These are phyloP conservation scores for Boletus subparvulus DNA, from an alignment of 768 basidiomycete species.

Conservation along the genomic window DNA sequence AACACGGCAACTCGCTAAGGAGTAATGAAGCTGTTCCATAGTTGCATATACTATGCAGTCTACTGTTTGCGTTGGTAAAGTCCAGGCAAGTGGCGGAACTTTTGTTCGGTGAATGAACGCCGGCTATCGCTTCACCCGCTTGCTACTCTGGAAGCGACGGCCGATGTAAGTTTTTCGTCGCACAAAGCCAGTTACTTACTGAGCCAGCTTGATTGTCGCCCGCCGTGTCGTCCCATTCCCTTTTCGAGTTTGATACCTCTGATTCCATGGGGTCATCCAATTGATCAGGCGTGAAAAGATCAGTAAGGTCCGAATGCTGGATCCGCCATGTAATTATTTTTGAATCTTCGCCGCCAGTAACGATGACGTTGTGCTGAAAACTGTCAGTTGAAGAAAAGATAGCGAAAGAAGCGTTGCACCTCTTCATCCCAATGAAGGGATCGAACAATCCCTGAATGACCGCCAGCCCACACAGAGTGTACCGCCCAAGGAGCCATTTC, in stretches of 20 bases:
- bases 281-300: neutral
- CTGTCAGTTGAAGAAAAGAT: neutral
- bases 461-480: slow-evolving; percentile 51
- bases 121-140: slow-evolving; percentile 20
- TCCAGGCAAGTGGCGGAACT: neutral
- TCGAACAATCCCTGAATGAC: slow-evolving; percentile 58
- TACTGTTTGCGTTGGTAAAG: neutral
- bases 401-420: slow-evolving; percentile 29
- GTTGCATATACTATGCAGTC: neutral
- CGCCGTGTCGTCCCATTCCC: slow-evolving; percentile 25
- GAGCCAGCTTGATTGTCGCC: slow-evolving; percentile 1
- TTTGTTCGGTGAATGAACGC: neutral
- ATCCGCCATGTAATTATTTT: slow-evolving; percentile 45
- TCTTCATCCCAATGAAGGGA: slow-evolving; percentile 56
- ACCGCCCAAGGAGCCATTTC: slow-evolving; percentile 48
- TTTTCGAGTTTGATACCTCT: slow-evolving; percentile 15
- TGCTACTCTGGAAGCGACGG: slow-evolving; percentile 15
- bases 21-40: neutral
- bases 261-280: slow-evolving; percentile 14
- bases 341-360: slow-evolving; percentile 53
- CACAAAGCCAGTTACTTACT: slow-evolving; percentile 14
- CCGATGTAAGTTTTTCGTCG: neutral
- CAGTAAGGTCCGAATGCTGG: slow-evolving; percentile 2
- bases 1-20: neutral
- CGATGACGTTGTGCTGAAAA: slow-evolving; percentile 39